These are phyloP conservation scores for Tetracladium maxilliforme DNA, from an alignment of 2,329 filamentous ascomycete species.

Conservation along the genomic window DNA sequence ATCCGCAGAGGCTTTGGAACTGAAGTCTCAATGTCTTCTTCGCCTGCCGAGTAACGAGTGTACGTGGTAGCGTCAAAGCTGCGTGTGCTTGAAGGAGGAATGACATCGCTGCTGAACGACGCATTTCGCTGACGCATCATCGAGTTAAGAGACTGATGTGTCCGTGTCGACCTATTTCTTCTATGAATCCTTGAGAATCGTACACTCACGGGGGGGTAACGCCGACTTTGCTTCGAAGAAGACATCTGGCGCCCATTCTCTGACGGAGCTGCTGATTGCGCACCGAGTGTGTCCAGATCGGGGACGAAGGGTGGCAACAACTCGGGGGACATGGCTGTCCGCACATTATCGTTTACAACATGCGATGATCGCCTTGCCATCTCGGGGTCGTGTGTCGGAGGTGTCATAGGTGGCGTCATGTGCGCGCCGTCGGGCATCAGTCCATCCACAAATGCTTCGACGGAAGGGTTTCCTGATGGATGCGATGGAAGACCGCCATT, in stretches of 20 bases:
- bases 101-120: conserved; percentile 43
- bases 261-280: too few species aligned
- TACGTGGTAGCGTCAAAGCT: conserved; percentile 48
- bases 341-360: conserved; percentile 31
- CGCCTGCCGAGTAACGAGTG: too few species aligned
- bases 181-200: conserved; percentile 17
- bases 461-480: conserved; percentile 25
- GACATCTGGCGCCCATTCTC: too few species aligned
- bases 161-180: conserved; percentile 31
- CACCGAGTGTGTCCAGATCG: conserved; percentile 25
- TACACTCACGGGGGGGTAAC: conserved; percentile 1
- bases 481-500: too few species aligned
- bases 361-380: conserved; percentile 40
- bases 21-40: conserved; percentile 24
- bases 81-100: conserved; percentile 31
- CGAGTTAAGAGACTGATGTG: conserved; percentile 33
- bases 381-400: conserved; percentile 27
- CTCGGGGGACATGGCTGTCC: conserved; percentile 19
- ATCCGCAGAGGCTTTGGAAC: conserved; percentile 41
- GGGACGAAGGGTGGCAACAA: conserved; percentile 31
- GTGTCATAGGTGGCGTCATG: conserved; percentile 46
- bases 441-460: conserved; percentile 36
- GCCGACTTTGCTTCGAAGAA: too few species aligned
- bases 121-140: conserved; percentile 38
- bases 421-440: conserved; percentile 33